These are phyloP conservation scores for Flaveria ramosissima DNA, from an alignment of 129 eudicot genomes.

Conservation along the genomic window DNA sequence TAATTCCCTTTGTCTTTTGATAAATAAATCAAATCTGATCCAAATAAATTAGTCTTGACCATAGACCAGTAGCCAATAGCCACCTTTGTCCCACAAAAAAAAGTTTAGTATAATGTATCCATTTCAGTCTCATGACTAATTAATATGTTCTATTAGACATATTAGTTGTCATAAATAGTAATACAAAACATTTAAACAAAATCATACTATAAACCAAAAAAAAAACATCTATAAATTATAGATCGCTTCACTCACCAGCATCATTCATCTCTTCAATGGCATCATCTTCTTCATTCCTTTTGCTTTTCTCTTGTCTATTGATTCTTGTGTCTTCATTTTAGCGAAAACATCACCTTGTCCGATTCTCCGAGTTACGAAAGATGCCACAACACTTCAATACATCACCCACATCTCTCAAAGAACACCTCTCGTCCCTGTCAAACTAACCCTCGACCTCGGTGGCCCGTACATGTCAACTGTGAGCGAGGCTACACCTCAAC, in stretches of 20 bases:
- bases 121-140: too few relatives aligned
- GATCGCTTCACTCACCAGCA: neutral
- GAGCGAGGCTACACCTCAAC: conserved; percentile 36
- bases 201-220: too few relatives aligned
- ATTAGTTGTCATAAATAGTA: too few relatives aligned
- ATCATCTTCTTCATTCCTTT: neutral
- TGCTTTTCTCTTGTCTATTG: neutral
- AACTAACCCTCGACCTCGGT: conserved; percentile 48
- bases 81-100: too few relatives aligned
- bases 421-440: conserved; percentile 43
- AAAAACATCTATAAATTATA: neutral
- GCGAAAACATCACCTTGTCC: conserved; percentile 40
- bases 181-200: too few relatives aligned
- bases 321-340: neutral
- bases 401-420: conserved; percentile 39
- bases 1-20: too few relatives aligned
- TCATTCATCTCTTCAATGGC: neutral
- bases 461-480: conserved; percentile 49
- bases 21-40: too few relatives aligned
- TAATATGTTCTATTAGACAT: too few relatives aligned
- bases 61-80: too few relatives aligned
- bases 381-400: conserved; percentile 46
- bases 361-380: conserved; percentile 44
- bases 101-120: too few relatives aligned
- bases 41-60: too few relatives aligned